phyloP scores from a whole-genome alignment of 495 filamentous ascomycete genomes.

The Lindgomyces ingoldianus region DNA sequence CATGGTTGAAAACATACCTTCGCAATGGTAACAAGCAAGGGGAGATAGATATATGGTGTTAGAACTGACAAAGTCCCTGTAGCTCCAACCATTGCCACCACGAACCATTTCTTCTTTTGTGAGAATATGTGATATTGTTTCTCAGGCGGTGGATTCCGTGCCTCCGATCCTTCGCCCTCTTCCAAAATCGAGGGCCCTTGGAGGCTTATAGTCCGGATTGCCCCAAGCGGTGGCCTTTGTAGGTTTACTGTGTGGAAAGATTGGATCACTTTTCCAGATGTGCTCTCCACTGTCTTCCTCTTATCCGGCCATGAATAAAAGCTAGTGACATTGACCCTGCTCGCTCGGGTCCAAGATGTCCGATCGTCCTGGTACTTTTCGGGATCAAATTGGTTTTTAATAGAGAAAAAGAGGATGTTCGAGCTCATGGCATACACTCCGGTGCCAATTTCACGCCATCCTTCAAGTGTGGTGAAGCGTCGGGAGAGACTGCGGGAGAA shows the following conservation, averaged over 20 bases:
- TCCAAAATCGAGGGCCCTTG: not conserved
- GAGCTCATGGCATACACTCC: slow-evolving; percentile 25
- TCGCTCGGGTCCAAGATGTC: not conserved
- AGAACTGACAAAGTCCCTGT: slow-evolving; percentile 49
- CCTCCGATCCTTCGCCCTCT: not conserved
- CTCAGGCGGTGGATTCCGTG: not conserved
- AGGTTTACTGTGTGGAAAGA: too few species aligned
- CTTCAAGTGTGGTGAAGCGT: slow-evolving; percentile 24
- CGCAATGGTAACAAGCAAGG: slow-evolving; percentile 34
- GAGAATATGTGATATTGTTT: slow-evolving; percentile 46
- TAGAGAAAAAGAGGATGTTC: slow-evolving; percentile 11
- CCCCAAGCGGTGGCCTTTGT: too few species aligned
- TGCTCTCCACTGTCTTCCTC: not conserved
- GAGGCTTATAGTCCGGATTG: too few species aligned
- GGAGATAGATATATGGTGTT: slow-evolving; percentile 46
- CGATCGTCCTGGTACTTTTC: slow-evolving; percentile 9
- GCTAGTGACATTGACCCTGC: too few species aligned
- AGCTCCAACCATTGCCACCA: slow-evolving; percentile 46
- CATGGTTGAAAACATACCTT: slow-evolving; percentile 9
- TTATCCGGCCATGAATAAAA: too few species aligned
- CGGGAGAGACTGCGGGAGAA: slow-evolving; percentile 1
- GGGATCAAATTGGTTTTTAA: slow-evolving; percentile 20
- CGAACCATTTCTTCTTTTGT: slow-evolving; percentile 40
- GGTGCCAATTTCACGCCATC: slow-evolving; percentile 22
- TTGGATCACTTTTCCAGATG: not conserved